These are phyloP conservation scores for Coemansia sp. DNA, from an alignment of 192 early-diverging fungal species.

Conservation along the genomic window DNA sequence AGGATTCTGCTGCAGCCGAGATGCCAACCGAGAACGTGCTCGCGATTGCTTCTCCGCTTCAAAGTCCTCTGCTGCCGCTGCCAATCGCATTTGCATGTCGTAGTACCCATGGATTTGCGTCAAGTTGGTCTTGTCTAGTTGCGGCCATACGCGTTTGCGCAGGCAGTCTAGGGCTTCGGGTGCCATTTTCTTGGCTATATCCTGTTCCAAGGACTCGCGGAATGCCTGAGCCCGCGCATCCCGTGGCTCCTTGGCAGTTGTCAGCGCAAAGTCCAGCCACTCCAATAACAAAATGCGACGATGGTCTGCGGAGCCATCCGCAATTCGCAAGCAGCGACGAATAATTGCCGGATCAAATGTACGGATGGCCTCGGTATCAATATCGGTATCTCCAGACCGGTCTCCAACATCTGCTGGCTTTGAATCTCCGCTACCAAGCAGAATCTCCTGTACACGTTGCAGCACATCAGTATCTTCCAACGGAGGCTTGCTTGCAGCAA, in stretches of 20 bases:
- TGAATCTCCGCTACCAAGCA: neutral
- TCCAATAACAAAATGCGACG: slow-evolving; percentile 27
- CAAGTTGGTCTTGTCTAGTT: slow-evolving; percentile 27
- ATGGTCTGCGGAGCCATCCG: neutral
- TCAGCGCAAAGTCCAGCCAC: slow-evolving; percentile 43
- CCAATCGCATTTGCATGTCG: slow-evolving; percentile 14
- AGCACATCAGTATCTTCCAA: neutral
- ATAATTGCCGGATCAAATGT: slow-evolving; percentile 47
- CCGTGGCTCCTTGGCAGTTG: slow-evolving; percentile 15
- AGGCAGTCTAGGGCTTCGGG: slow-evolving; percentile 10
- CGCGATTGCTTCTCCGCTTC: slow-evolving; percentile 5
- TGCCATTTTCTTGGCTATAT: slow-evolving; percentile 13
- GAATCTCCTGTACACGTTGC: slow-evolving; percentile 3
- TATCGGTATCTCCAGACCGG: neutral
- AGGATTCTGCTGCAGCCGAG: neutral
- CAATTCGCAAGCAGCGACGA: slow-evolving; percentile 21
- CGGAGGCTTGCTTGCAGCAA: slow-evolving; percentile 7
- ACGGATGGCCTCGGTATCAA: slow-evolving; percentile 17
- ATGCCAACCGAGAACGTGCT: slow-evolving; percentile 14
- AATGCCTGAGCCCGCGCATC: slow-evolving; percentile 1
- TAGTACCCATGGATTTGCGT: slow-evolving; percentile 15
- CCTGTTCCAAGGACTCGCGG: slow-evolving; percentile 14
- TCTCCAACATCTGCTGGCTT: neutral
- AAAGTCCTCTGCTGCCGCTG: neutral
- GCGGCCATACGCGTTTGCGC: slow-evolving; percentile 8